Base-by-base conservation (phyloP, 345 rosid species). In the Mangifera indica region DNA sequence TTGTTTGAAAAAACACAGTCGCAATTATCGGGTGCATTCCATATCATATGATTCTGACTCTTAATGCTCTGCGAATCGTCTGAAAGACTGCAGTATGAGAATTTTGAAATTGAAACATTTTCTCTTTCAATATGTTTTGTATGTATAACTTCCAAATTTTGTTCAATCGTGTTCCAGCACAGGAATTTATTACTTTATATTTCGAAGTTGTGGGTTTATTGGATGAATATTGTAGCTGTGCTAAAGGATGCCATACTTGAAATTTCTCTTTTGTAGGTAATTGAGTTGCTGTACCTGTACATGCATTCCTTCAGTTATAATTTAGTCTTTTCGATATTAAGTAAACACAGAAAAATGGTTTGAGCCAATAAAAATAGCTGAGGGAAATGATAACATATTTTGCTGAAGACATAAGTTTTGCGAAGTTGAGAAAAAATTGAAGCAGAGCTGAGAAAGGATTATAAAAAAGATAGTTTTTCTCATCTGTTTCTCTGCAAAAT, bases 21-120 rank as follows among this genome's bases (percentile, higher is more conserved):
- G 87, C 72, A 82, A 70, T 34, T 89, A 85, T 66, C 80, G 89
- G 46, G 76, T 71, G 70, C 81, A 76, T 63, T 70, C 46, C 63
- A 76, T 78, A 67, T 60, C 75, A 61, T 86, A 81, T 67, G 86
- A 82, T 60, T 63, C 75, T 52, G 83, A 78, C 61, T 66, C 76
- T 45, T 87, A 77, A 78, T 75, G 61, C 56, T 73, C 3, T n/a
- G 46, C 3, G 40, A 56, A 7, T 44, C 10, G 46, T 58, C 44
- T 57, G 17, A 32, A 49, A 17, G 14, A 45, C 26, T 3, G 68
- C 42, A 22, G 34, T 7, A 34, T 64, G n/a, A 24, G 25, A 22
- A 9, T 24, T 48, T 0, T 7, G 42, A 57, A 22, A 13, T 17
- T 40, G 34, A 40, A 29, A 25, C 20, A 26, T 3, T 6, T n/a